These are phyloP conservation scores for Nemania serpens DNA, from an alignment of 2,329 filamentous ascomycete genomes.

Conservation along the genomic window DNA sequence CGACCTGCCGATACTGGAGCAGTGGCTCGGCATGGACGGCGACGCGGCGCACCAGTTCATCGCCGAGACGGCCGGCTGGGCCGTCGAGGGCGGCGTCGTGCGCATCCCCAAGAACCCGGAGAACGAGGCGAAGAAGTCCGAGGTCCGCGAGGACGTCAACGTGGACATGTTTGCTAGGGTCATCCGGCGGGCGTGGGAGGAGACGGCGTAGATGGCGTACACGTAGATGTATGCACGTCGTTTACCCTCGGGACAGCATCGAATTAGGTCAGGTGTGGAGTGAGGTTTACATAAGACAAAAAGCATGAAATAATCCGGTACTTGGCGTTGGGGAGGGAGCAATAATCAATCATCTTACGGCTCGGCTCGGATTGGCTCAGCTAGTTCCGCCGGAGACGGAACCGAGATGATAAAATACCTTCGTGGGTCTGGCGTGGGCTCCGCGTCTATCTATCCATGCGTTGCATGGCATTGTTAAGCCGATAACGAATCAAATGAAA, in stretches of 20 bases:
- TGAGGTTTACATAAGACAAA: conserved; percentile 8
- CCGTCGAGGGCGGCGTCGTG: conserved; percentile 69
- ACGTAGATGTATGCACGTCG: too few species aligned
- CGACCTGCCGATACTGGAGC: conserved; percentile 68
- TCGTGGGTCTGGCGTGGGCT: conserved; percentile 9
- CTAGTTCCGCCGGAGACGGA: conserved; percentile 12
- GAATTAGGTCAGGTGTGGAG: background rate
- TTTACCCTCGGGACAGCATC: too few species aligned
- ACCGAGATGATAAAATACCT: conserved; percentile 14
- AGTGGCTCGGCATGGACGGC: conserved; percentile 74
- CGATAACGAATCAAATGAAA: conserved; percentile 29
- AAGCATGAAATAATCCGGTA: conserved; percentile 15
- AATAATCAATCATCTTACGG: conserved; percentile 8
- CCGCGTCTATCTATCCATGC: background rate
- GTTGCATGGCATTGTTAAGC: background rate
- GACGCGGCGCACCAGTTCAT: conserved; percentile 77
- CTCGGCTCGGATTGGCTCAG: background rate
- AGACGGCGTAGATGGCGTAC: conserved; percentile 58
- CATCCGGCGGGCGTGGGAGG: conserved; percentile 84
- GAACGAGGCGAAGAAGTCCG: conserved; percentile 94
- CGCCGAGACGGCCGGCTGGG: conserved; percentile 85
- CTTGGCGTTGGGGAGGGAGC: conserved; percentile 31
- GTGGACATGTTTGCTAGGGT: conserved; percentile 84
- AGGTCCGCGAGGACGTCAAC: conserved; percentile 94
- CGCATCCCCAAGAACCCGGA: conserved; percentile 90